Conservation (phyloP, 495 filamentous ascomycete species). For the Chaetomium tenue region DNA sequence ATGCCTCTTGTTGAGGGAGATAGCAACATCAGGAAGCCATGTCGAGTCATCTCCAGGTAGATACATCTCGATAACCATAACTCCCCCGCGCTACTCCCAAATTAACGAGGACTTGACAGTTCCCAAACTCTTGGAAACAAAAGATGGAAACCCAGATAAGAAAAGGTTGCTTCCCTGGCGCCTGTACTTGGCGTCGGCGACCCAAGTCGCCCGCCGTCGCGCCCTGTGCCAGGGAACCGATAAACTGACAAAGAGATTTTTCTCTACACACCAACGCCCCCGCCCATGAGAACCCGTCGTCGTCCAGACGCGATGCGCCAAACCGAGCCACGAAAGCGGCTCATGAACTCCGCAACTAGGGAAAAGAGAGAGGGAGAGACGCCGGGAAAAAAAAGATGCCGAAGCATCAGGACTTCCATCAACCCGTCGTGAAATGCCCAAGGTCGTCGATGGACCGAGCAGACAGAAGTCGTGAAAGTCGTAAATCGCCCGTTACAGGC, state of each 20-base stretch:
- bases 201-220: not conserved
- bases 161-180: not conserved
- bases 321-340: not conserved
- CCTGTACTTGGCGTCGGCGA: not conserved
- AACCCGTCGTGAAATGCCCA: not conserved
- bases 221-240: not conserved
- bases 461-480: slow-evolving; percentile 11
- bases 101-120: slow-evolving; percentile 13
- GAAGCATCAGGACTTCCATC: not conserved
- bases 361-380: not conserved
- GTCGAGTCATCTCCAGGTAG: slow-evolving; percentile 17
- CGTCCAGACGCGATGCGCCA: not conserved
- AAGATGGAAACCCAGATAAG: slow-evolving; percentile 11
- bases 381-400: slow-evolving; percentile 4
- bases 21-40: slow-evolving; percentile 8
- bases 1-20: slow-evolving; percentile 12
- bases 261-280: slow-evolving; percentile 10
- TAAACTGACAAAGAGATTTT: not conserved
- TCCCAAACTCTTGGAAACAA: slow-evolving; percentile 14
- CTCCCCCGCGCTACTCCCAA: slow-evolving; percentile 13
- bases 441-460: not conserved
- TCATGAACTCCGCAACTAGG: slow-evolving; percentile 8
- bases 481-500: slow-evolving; percentile 16
- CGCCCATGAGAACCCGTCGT: slow-evolving; percentile 13
- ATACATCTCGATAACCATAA: slow-evolving; percentile 15